Percentiles rank a stretch among this genome's conserved stretches.
phyloP scores from a whole-genome alignment of 495 filamentous ascomycete species.

The Pyrenula aspistea region DNA sequence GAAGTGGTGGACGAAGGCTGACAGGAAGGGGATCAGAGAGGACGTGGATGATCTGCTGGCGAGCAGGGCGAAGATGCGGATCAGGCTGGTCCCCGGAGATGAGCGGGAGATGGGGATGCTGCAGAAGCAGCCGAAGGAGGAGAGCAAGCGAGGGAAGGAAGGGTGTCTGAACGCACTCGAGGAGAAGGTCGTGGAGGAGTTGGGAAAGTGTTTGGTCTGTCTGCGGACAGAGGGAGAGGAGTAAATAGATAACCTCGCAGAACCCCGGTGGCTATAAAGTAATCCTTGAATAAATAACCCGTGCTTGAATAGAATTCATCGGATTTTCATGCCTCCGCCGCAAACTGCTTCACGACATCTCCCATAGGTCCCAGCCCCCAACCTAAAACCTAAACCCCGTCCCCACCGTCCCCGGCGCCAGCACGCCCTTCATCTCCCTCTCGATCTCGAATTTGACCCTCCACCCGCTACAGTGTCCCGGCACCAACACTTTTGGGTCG shows the following conservation, averaged over 20 bases:
- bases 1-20: conserved; percentile 56
- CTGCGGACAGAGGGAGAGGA: conserved; percentile 23
- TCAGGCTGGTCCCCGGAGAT: conserved; percentile 57
- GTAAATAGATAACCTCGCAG: too few relatives aligned
- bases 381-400: conserved; percentile 32
- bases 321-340: too few relatives aligned
- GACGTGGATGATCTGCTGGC: conserved; percentile 67
- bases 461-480: conserved; percentile 53
- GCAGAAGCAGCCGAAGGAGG: conserved; percentile 30
- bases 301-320: too few relatives aligned
- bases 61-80: conserved; percentile 45
- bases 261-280: too few relatives aligned
- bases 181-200: conserved; percentile 56
- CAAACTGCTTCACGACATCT: too few relatives aligned
- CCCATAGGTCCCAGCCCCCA: too few relatives aligned
- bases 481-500: conserved; percentile 40
- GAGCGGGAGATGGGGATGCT: conserved; percentile 57
- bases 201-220: conserved; percentile 34
- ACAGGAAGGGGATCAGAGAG: conserved; percentile 54
- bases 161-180: conserved; percentile 50
- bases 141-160: conserved; percentile 12
- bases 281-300: too few relatives aligned
- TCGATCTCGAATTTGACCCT: conserved; percentile 49
- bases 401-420: conserved; percentile 47
- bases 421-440: conserved; percentile 37